Base-by-base conservation (phyloP, 2,329 filamentous ascomycete genomes). In the Colletotrichum lentis region DNA sequence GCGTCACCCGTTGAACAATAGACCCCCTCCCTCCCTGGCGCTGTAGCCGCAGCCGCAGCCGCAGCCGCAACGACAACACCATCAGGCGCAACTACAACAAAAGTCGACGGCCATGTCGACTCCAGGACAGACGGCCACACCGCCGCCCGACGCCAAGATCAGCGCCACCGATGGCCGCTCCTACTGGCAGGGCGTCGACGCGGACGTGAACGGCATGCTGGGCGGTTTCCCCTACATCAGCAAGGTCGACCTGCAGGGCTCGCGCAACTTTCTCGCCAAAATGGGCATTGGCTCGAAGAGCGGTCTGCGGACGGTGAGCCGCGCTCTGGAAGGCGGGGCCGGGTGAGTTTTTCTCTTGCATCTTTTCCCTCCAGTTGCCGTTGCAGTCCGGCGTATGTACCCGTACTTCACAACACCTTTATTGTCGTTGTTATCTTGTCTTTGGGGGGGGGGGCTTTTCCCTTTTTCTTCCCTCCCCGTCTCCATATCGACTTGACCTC, bases 131-230 rank as follows among this genome's bases (percentile, higher is more conserved):
- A 41, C 61, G 31, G 35, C 53, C 57, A 69, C 65, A 71, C 62
- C 49, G 43, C 64, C 70, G n/a, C 69, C 78, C n/a, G 78, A 81
- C 61, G 73, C 76, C 12, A 71, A 74, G 12, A 78, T 81, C 67
- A 75, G 74, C 61, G 73, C 73, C 1, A 75, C 75, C 14, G 78
- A 79, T 54, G 78, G 79, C 16, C 77, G 77, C 18, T 73, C 75
- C 27, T 87, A 86, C 75, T 87, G 84, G 85, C 74, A 84, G 60
- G 73, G 74, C 24, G 73, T 82, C 60, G 76, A 77, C 2, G 80
- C 82, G 49, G 79, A 83, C 58, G 78, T 81, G 54, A 85, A 91
- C 73, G 92, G 93, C 74, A 94, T 96, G 90, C 89, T 97, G 1
- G 94, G 93, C 69, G 92, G 94, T 78, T 82, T 82, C 76, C 81